Evolutionary conservation across 352 stramenopile genomes (phyloP).

Genomic region (Pythium aquatile): DNA sequence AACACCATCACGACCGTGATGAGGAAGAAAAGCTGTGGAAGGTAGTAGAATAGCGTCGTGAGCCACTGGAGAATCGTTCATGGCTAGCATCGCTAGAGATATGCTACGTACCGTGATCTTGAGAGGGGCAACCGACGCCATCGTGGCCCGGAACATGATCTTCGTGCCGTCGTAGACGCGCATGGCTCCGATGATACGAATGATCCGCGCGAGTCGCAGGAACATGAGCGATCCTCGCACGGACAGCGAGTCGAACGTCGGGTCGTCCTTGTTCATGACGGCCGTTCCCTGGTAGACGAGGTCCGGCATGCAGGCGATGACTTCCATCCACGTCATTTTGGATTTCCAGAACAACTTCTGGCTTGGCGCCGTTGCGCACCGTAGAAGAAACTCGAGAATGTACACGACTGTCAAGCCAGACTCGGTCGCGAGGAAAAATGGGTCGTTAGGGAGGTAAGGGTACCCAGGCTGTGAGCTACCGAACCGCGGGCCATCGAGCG

Average conservation of each 20-base stretch:
- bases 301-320: slow-evolving; percentile 36
- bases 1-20: slow-evolving; percentile 78
- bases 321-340: slow-evolving; percentile 30
- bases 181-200: slow-evolving; percentile 36
- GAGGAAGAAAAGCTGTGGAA: slow-evolving; percentile 63
- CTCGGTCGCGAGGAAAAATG: slow-evolving; percentile 31
- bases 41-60: neutral
- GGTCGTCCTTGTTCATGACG: slow-evolving; percentile 9
- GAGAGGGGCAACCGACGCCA: slow-evolving; percentile 39
- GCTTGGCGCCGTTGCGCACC: slow-evolving; percentile 25
- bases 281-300: slow-evolving; percentile 25
- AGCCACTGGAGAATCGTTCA: neutral
- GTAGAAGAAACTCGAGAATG: slow-evolving; percentile 41
- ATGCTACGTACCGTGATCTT: slow-evolving; percentile 41
- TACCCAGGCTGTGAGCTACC: slow-evolving; percentile 41
- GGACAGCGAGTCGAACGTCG: slow-evolving; percentile 26
- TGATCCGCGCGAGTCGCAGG: slow-evolving; percentile 37
- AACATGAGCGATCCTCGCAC: slow-evolving; percentile 16
- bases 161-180: slow-evolving; percentile 45
- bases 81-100: neutral
- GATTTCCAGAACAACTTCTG: slow-evolving; percentile 36
- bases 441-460: slow-evolving; percentile 35
- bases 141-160: slow-evolving; percentile 36
- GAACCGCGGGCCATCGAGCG: slow-evolving; percentile 55
- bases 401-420: slow-evolving; percentile 43